Base-by-base conservation (phyloP, 2,329 filamentous ascomycete species). In the Allantophomopsis cytisporea region DNA sequence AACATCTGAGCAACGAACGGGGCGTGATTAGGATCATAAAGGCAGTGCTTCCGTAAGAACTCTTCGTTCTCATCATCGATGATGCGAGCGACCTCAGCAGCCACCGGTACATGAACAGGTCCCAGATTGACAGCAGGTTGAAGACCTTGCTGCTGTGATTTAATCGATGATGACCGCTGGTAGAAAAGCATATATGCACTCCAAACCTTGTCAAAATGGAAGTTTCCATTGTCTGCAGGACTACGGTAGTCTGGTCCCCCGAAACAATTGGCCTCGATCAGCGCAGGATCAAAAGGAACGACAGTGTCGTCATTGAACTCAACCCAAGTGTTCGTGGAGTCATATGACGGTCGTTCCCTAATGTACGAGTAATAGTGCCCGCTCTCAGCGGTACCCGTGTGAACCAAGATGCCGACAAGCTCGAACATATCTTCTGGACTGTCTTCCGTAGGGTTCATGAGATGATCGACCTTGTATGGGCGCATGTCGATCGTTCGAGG, bases 121-220 rank as follows among this genome's bases (percentile, higher is more conserved):
- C 57, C 58, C 4, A 56, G 49, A 2, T 55, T 44, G 1, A 55
- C 52, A 1, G 56, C 50, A 11, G 44, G 47, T 38, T 62, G 54
- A 48, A 76, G 61, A 2, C 58, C 50, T 20, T 67, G 59, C 48
- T 73, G 68, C 43, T 73, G 69, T 13, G 59, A 57, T 14, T 66
- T 63, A 41, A 88, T 66, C 4, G 75, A 73, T 0, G 79, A 79
- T 3, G 78, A 73, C 37, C 91, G 77, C 57, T 95, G 83, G 57
- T 98, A 98, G 58, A 98, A 96, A 7, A 98, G 70, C 84, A 98
- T 96, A 58, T 98, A 98, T 11, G 89, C 91, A 56, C 86, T 96
- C 65, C 80, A 80, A 4, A 73, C 71, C 58, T 88, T 89, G 50
- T 79, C 73, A 46, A 70, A 76, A 0, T 64, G 48, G 14, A 66